Percentiles rank a stretch among this genome's conserved stretches.
Conservation (phyloP, 805 yeast genomes). For the Wickerhamomyces kurtzmanii region DNA sequence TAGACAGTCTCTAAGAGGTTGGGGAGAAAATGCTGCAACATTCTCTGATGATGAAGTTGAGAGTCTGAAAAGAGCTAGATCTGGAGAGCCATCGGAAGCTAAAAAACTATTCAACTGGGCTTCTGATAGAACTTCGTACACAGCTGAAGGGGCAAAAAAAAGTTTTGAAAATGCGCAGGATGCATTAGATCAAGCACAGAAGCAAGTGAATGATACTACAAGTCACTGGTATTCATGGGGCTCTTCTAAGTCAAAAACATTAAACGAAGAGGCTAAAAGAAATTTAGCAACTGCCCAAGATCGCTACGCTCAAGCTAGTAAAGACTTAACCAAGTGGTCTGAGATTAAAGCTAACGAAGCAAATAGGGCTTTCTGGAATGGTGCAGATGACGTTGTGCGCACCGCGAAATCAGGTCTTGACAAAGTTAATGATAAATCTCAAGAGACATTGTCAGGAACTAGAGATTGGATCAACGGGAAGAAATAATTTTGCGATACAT, state of each 20-base stretch:
- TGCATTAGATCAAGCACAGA: constrained; percentile 22
- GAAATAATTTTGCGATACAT: too few relatives aligned
- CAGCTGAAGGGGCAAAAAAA: constrained; percentile 16
- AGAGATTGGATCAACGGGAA: constrained; percentile 14
- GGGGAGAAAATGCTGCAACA: constrained; percentile 35
- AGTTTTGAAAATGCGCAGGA: constrained; percentile 20
- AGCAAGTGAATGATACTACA: constrained; percentile 20
- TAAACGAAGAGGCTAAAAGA: constrained; percentile 19
- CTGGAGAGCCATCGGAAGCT: background rate
- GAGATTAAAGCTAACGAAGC: constrained; percentile 10
- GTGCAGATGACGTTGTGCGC: constrained; percentile 19
- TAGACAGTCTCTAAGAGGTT: constrained; percentile 28
- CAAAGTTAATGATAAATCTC: constrained; percentile 11
- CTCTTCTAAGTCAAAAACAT: constrained; percentile 23
- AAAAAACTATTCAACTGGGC: constrained; percentile 13
- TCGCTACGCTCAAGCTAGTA: constrained; percentile 9
- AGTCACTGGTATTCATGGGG: constrained; percentile 30
- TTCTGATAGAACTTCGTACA: constrained; percentile 12
- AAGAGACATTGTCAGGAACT: constrained; percentile 12
- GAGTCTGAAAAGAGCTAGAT: background rate
- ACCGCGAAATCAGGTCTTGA: constrained; percentile 16
- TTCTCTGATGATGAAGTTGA: constrained; percentile 31
- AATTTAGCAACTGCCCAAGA: constrained; percentile 18
- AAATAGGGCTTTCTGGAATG: constrained; percentile 19
- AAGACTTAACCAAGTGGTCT: constrained; percentile 17